These are phyloP conservation scores for Tylopilus sp. DNA, from an alignment of 768 basidiomycete species.

Conservation along the genomic window DNA sequence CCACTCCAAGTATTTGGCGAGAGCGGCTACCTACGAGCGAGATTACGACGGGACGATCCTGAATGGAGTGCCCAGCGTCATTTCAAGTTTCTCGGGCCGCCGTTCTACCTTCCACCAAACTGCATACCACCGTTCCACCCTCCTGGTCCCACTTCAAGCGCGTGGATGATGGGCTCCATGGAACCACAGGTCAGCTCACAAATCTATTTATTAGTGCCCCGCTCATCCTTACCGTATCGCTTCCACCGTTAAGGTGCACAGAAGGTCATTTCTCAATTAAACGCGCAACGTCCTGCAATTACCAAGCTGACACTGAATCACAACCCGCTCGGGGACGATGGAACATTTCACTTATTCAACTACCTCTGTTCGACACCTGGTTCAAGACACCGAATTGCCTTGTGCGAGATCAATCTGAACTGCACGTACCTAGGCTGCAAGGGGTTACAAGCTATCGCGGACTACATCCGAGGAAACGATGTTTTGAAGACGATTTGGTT, in stretches of 20 bases:
- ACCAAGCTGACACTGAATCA: slow-evolving; percentile 52
- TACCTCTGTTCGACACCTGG: slow-evolving; percentile 52
- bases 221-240: slow-evolving; percentile 2
- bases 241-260: slow-evolving; percentile 46
- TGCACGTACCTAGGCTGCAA: slow-evolving; percentile 50
- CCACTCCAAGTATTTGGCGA: too few relatives aligned
- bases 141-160: slow-evolving; percentile 16
- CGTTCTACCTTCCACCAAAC: slow-evolving; percentile 1
- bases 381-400: slow-evolving; percentile 35
- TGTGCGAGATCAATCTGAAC: slow-evolving; percentile 56
- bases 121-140: slow-evolving; percentile 4
- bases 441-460: slow-evolving; percentile 49
- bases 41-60: not conserved
- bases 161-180: slow-evolving; percentile 21
- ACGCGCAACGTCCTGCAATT: slow-evolving; percentile 38
- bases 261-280: slow-evolving; percentile 46
- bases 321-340: slow-evolving; percentile 57
- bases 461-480: slow-evolving; percentile 48
- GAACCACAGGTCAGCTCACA: slow-evolving; percentile 17
- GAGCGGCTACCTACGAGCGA: too few relatives aligned
- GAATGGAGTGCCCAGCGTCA: slow-evolving; percentile 16
- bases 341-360: slow-evolving; percentile 49
- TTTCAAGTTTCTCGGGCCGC: not conserved
- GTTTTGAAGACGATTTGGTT: slow-evolving; percentile 46
- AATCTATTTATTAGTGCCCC: too few relatives aligned